Conservation (phyloP, 2,329 filamentous ascomycete species). For the Monilinia vaccinii-corymbosi region DNA sequence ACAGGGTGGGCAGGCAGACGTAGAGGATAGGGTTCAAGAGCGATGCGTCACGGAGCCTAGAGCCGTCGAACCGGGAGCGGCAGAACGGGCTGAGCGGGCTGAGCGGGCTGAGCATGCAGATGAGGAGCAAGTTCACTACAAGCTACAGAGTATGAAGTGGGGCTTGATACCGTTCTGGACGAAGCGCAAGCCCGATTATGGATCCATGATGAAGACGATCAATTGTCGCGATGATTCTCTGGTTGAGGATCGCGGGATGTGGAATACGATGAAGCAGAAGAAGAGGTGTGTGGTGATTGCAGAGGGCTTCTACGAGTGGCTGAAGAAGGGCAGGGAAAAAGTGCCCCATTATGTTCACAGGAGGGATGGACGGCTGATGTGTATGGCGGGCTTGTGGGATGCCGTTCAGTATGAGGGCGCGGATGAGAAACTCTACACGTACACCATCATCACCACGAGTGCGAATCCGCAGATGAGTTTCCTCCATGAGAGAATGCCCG, state of each 20-base stretch:
- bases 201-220: slow-evolving; percentile 75
- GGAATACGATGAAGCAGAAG: slow-evolving; percentile 80
- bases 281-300: slow-evolving; percentile 84
- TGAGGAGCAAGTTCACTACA: slow-evolving; percentile 52
- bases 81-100: too few species aligned
- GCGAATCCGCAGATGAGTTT: slow-evolving; percentile 77
- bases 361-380: slow-evolving; percentile 71
- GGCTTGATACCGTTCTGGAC: slow-evolving; percentile 92
- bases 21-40: slow-evolving; percentile 18
- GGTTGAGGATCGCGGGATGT: slow-evolving; percentile 68
- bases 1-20: slow-evolving; percentile 20
- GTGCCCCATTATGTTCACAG: slow-evolving; percentile 77
- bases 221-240: slow-evolving; percentile 92
- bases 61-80: neutral
- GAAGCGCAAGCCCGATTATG: slow-evolving; percentile 70
- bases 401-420: slow-evolving; percentile 69
- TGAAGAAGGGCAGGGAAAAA: slow-evolving; percentile 75
- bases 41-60: slow-evolving; percentile 16
- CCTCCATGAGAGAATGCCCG: slow-evolving; percentile 92
- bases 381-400: slow-evolving; percentile 88
- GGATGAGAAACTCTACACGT: slow-evolving; percentile 69
- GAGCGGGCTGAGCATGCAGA: slow-evolving; percentile 15
- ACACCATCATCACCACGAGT: slow-evolving; percentile 87
- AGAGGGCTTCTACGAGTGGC: slow-evolving; percentile 95
- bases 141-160: slow-evolving; percentile 92